Evolutionary conservation across 805 yeast genomes (phyloP).

Genomic region (Yamadazyma paraphyllophila): DNA sequence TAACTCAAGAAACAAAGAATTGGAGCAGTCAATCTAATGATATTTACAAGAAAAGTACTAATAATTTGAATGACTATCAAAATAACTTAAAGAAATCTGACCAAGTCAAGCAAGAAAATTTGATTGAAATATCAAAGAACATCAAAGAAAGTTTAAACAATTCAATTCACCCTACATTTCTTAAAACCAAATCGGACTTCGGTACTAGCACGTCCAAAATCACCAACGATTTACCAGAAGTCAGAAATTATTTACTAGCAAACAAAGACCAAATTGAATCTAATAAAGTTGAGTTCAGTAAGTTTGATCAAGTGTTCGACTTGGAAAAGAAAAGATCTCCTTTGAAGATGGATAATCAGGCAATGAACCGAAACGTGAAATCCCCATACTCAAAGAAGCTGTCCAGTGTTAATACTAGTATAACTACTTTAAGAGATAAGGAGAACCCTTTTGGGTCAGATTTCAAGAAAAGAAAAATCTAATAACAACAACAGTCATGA

Average conservation of each 20-base stretch:
- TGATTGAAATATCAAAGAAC: conserved; percentile 5
- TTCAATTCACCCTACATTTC: conserved; percentile 9
- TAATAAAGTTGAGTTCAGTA: not conserved
- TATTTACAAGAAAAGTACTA: conserved; percentile 10
- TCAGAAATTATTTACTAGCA: not conserved
- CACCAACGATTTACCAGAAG: conserved; percentile 2
- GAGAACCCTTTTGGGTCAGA: conserved; percentile 8
- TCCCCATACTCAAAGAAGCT: conserved; percentile 3
- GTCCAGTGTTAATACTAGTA: not conserved
- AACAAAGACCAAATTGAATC: not conserved
- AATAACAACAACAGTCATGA: not conserved
- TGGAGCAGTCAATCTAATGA: conserved; percentile 15
- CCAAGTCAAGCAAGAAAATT: conserved; percentile 9
- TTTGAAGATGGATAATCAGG: conserved; percentile 5
- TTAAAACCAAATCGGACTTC: conserved; percentile 2
- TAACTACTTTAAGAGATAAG: conserved; percentile 11
- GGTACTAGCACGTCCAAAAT: not conserved
- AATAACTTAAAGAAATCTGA: conserved; percentile 7
- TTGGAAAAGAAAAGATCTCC: conserved; percentile 2
- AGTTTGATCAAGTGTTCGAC: not conserved
- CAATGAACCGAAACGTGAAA: conserved; percentile 3
- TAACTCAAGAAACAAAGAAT: conserved; percentile 11
- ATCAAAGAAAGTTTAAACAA: conserved; percentile 6
- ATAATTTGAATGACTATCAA: conserved; percentile 7
- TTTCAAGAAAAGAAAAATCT: conserved; percentile 14